Evolutionary conservation across 2,329 filamentous ascomycete genomes (phyloP), one percentile per base, ranked within the genome.

Genomic region (Emergomyces pasteurianus): DNA sequence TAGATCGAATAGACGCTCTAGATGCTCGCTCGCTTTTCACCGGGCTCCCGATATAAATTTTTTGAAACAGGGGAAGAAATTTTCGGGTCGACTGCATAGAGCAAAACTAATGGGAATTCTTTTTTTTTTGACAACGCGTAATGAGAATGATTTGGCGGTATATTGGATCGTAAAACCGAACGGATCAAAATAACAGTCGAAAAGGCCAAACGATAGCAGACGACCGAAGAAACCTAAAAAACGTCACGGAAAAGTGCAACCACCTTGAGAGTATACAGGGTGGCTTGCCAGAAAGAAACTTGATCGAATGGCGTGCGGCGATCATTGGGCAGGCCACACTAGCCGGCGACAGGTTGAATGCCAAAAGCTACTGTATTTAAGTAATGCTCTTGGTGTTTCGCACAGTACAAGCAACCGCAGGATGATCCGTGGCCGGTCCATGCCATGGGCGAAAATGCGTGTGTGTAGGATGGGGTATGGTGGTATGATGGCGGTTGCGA

Each of bases 381-480:
- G 66, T 80, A 80, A 64, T 78, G 74, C 61, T 81, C 79, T 60
- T 79, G 74, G 58, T 77, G 75, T 62, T 80, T 78, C 55, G 74
- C 72, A 69, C 79, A 81, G 61, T 77, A 77, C 58, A 71, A 65
- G 65, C 79, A 81, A 53, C 72, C 71, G 65, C 79, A 82, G 40
- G 76, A 77, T 2, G 73, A 73, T 34, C 75, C 74, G 64, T 79
- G 76, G 16, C 74, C 73, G 60, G 74, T 77, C 79, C 78, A 81
- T 21, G 75, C 74, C 63, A 72, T 77, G 47, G 75, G 73, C n/a
- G 71, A 71, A 61, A 79, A 78, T 28, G 77, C 75, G 61, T 76
- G 70, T 50, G 75, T 71, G 63, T 78, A 81, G 21, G 77, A 74
- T n/a, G 78, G 74, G 14, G 74, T 78, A 63, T 78, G 77, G 60